These are phyloP conservation scores for Lichtheimia corymbifera DNA, from an alignment of 371 early-diverging fungal species.

Conservation along the genomic window DNA sequence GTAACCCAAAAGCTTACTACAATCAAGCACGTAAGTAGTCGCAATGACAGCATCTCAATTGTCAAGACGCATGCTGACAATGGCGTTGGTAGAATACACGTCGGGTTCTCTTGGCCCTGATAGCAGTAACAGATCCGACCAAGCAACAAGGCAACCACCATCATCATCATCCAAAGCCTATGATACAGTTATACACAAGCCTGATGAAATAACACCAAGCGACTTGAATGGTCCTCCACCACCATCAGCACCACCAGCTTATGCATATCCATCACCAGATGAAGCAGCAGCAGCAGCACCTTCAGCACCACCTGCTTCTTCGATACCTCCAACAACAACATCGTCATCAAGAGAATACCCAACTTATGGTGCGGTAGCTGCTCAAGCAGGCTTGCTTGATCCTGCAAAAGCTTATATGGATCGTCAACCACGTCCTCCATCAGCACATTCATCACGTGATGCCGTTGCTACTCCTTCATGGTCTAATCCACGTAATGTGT, in stretches of 20 bases:
- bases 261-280: no score
- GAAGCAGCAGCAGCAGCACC: no score
- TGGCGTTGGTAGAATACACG: not conserved
- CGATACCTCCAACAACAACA: constrained; percentile 1
- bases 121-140: not conserved
- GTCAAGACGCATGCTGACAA: no score
- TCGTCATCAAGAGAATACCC: constrained; percentile 4
- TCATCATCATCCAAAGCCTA: no score
- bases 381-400: constrained; percentile 4
- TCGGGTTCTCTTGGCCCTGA: not conserved
- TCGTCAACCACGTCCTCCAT: not conserved
- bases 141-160: no score
- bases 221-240: constrained; percentile 7
- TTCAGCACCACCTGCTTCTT: constrained; percentile 14
- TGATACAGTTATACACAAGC: constrained; percentile 3
- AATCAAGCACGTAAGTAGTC: constrained; percentile 16
- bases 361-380: not conserved
- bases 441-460: not conserved
- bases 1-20: constrained; percentile 22
- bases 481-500: no score
- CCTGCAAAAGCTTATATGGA: not conserved
- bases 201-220: constrained; percentile 2
- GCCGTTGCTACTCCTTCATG: no score
- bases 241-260: constrained; percentile 1
- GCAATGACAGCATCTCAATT: not conserved